Evolutionary conservation across 169 alveolate genomes (phyloP).

Genomic region (Babesia bigemina): DNA sequence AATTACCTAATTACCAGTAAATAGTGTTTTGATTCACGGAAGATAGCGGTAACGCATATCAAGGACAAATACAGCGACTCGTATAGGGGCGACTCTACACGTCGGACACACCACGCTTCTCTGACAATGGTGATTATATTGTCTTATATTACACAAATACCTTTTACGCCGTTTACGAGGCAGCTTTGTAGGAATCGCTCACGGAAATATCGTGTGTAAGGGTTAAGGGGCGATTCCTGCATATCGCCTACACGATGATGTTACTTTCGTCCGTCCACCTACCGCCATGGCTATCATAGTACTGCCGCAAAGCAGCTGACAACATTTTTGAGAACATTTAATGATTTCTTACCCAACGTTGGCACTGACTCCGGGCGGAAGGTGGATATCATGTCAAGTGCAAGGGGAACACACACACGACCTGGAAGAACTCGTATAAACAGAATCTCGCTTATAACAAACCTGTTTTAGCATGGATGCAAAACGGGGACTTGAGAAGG

Average conservation of each 20-base stretch:
- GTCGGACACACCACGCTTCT: conserved; percentile 20
- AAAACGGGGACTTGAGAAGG: conserved; percentile 88
- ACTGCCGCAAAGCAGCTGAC: conserved; percentile 21
- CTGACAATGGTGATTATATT: neutral
- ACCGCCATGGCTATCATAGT: conserved; percentile 41
- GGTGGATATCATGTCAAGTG: conserved; percentile 62
- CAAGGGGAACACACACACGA: conserved; percentile 83
- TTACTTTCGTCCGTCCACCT: neutral
- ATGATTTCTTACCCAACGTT: conserved; percentile 72
- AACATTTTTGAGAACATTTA: neutral
- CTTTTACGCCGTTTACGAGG: conserved; percentile 25
- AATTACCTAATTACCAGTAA: neutral
- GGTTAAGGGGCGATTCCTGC: conserved; percentile 49
- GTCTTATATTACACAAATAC: neutral
- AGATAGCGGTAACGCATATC: neutral
- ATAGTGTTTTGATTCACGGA: neutral
- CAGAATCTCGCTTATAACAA: conserved; percentile 46
- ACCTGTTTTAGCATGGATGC: conserved; percentile 91
- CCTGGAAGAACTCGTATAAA: conserved; percentile 73
- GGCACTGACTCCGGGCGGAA: conserved; percentile 83
- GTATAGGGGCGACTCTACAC: neutral
- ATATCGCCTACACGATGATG: conserved; percentile 40
- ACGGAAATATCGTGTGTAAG: conserved; percentile 42
- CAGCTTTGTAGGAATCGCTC: conserved; percentile 52
- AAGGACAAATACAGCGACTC: neutral